Conservation (phyloP, 202 grass and related monocot genomes). For the Carex sylvatica region DNA sequence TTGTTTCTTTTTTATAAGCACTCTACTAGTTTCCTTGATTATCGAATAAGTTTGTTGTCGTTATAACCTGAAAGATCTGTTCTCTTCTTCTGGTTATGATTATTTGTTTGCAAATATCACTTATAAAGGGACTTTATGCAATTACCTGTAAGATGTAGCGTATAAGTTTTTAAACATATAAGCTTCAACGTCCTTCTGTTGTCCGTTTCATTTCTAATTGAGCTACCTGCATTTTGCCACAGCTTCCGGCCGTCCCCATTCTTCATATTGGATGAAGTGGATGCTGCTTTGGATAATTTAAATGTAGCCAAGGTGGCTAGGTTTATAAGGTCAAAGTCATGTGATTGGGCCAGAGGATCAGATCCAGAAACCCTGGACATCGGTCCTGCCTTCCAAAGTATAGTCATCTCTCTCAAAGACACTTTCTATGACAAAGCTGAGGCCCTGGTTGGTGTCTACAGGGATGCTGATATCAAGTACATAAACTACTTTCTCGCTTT, state of each 20-base stretch:
- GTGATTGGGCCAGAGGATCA: slow-evolving; percentile 36
- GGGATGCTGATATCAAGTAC: slow-evolving; percentile 83
- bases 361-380: slow-evolving; percentile 44
- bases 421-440: slow-evolving; percentile 99
- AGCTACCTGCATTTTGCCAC: slow-evolving; percentile 30
- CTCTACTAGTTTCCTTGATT: not conserved
- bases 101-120: slow-evolving; percentile 8
- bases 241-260: slow-evolving; percentile 97
- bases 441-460: slow-evolving; percentile 95
- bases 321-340: slow-evolving; percentile 97
- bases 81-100: slow-evolving; percentile 3
- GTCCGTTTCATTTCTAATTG: slow-evolving; percentile 18
- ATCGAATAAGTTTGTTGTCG: not conserved
- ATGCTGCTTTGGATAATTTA: slow-evolving; percentile 97
- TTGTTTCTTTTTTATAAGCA: not conserved
- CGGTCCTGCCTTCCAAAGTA: slow-evolving; percentile 89
- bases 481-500: not conserved
- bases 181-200: slow-evolving; percentile 7
- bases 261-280: slow-evolving; percentile 98
- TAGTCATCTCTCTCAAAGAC: slow-evolving; percentile 97
- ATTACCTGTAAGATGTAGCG: slow-evolving; percentile 1
- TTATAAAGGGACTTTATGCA: not conserved
- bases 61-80: not conserved
- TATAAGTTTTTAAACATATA: slow-evolving; percentile 4
- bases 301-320: slow-evolving; percentile 97